Evolutionary conservation across 2,329 filamentous ascomycete species (phyloP).

Genomic region (Sclerotinia nivalis): DNA sequence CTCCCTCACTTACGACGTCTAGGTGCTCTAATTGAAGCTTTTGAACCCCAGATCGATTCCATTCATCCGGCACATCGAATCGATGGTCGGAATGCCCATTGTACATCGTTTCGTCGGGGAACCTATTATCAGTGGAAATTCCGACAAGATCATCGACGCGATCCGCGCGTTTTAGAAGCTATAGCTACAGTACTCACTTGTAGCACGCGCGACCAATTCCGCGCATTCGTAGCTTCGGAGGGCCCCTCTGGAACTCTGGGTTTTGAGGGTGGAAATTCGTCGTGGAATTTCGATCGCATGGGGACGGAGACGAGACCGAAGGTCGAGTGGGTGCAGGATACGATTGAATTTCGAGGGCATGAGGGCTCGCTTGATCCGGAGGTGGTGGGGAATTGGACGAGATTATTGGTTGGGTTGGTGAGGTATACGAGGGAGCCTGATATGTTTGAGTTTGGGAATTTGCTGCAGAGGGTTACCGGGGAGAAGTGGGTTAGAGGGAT

Average conservation of each 20-base stretch:
- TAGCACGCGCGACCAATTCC: neutral
- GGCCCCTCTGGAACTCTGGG: neutral
- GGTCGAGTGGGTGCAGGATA: neutral
- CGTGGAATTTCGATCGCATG: constrained; percentile 5
- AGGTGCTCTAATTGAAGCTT: constrained; percentile 35
- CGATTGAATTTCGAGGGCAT: constrained; percentile 39
- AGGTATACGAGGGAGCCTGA: neutral
- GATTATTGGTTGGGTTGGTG: constrained; percentile 28
- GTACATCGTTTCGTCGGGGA: neutral
- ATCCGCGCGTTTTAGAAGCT: neutral
- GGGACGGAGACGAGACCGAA: neutral
- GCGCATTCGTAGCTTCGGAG: neutral
- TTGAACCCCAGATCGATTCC: constrained; percentile 37
- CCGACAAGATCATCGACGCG: neutral
- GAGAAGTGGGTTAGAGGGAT: constrained; percentile 22
- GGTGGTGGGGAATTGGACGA: constrained; percentile 30
- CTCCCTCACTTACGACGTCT: constrained; percentile 37
- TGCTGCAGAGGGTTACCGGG: neutral
- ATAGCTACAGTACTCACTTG: neutral
- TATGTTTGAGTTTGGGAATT: neutral
- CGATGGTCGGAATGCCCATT: neutral
- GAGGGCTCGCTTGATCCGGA: constrained; percentile 30
- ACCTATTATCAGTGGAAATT: neutral
- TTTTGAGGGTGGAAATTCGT: neutral
- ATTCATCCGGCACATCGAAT: constrained; percentile 32